These are phyloP conservation scores for Aspergillus vadensis DNA, from an alignment of 2,329 filamentous ascomycete species.

Conservation along the genomic window DNA sequence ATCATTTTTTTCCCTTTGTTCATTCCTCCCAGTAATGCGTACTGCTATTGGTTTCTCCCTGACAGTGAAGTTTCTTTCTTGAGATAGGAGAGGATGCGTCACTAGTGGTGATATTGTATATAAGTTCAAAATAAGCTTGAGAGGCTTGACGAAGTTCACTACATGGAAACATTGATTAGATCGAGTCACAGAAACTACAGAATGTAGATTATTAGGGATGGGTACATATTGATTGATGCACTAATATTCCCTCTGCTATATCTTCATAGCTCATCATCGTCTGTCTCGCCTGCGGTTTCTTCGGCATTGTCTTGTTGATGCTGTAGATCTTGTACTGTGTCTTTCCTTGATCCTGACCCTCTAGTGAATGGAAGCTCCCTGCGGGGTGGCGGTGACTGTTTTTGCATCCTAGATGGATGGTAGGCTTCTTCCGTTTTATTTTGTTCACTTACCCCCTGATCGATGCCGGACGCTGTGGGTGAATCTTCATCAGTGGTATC, in stretches of 20 bases:
- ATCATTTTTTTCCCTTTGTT: slow-evolving; percentile 26
- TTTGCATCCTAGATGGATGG: slow-evolving; percentile 14
- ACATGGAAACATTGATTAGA: not conserved
- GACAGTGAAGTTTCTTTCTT: slow-evolving; percentile 22
- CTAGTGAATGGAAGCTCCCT: slow-evolving; percentile 46
- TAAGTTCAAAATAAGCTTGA: slow-evolving; percentile 33
- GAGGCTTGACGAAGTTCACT: slow-evolving; percentile 13
- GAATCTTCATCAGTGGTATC: slow-evolving; percentile 36
- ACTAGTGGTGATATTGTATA: slow-evolving; percentile 38
- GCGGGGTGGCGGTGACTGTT: slow-evolving; percentile 38
- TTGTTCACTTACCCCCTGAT: slow-evolving; percentile 4
- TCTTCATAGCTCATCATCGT: slow-evolving; percentile 45
- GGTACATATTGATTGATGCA: not conserved
- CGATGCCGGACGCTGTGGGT: not conserved
- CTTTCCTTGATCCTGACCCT: slow-evolving; percentile 17
- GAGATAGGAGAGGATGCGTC: slow-evolving; percentile 26
- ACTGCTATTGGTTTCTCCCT: slow-evolving; percentile 24
- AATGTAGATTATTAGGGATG: not conserved
- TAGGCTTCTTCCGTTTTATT: not conserved
- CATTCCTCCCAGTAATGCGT: slow-evolving; percentile 16
- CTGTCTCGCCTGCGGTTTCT: slow-evolving; percentile 39
- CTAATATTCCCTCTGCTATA: not conserved
- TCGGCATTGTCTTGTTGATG: slow-evolving; percentile 22
- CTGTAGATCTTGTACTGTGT: not conserved
- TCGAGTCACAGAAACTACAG: not conserved